Evolutionary conservation across 345 rosid genomes (phyloP).

Genomic region (Citrus trifoliata): DNA sequence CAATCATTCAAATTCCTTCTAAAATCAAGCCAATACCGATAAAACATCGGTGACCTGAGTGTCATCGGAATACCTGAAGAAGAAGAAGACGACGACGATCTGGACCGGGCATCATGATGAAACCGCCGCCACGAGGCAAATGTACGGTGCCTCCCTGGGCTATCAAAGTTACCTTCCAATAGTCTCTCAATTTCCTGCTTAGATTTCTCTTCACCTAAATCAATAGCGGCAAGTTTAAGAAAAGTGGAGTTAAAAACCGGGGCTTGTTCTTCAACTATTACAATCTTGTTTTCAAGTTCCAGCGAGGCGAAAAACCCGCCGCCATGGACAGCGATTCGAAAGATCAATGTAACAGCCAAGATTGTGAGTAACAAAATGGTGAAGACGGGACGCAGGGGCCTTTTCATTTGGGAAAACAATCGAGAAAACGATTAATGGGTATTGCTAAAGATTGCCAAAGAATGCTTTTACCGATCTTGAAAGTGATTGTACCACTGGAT

Average conservation of each 20-base stretch:
- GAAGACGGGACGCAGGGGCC: slow-evolving; percentile 62
- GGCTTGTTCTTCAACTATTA: slow-evolving; percentile 12
- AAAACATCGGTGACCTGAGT: slow-evolving; percentile 55
- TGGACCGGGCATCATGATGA: slow-evolving; percentile 32
- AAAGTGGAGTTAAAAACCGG: slow-evolving; percentile 61
- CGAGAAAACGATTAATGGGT: slow-evolving; percentile 12
- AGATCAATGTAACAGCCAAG: slow-evolving; percentile 52
- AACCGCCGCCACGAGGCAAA: slow-evolving; percentile 45
- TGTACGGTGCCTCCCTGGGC: slow-evolving; percentile 44
- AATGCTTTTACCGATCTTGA: slow-evolving; percentile 18
- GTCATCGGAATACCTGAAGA: slow-evolving; percentile 30
- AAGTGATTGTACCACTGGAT: slow-evolving; percentile 27
- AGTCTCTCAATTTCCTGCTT: slow-evolving; percentile 62
- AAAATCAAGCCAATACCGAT: slow-evolving; percentile 71
- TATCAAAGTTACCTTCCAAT: slow-evolving; percentile 51
- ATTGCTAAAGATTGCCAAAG: slow-evolving; percentile 16
- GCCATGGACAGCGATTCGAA: slow-evolving; percentile 40
- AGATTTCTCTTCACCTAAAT: slow-evolving; percentile 51
- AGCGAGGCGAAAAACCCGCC: slow-evolving; percentile 35
- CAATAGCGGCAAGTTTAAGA: slow-evolving; percentile 63
- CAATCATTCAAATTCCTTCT: slow-evolving; percentile 57
- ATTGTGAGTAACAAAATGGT: slow-evolving; percentile 52
- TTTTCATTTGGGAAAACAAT: slow-evolving; percentile 46
- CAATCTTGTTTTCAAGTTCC: slow-evolving; percentile 25
- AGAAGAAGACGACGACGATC: slow-evolving; percentile 19